Conservation (phyloP, 768 basidiomycete species). For the Collybia mongolica region DNA sequence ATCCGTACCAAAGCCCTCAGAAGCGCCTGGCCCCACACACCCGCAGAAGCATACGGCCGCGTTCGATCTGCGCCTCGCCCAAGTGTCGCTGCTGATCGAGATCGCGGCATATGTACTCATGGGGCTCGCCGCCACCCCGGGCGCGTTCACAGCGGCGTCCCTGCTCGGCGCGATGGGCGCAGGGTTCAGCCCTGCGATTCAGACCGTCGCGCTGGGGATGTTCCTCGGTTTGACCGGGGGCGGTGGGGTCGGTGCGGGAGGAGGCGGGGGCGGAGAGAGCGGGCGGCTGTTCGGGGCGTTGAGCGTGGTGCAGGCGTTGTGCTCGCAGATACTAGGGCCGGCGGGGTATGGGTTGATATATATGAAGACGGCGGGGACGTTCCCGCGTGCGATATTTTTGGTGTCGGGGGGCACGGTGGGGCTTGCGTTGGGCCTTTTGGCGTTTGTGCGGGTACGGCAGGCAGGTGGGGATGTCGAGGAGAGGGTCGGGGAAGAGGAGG, state of each 20-base stretch:
- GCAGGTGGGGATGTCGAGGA: no score
- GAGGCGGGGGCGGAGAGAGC: slow-evolving; percentile 55
- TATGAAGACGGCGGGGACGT: slow-evolving; percentile 64
- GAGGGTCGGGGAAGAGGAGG: no score
- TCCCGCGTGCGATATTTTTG: slow-evolving; percentile 71
- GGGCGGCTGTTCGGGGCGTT: slow-evolving; percentile 82
- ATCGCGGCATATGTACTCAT: slow-evolving; percentile 48
- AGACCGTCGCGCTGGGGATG: slow-evolving; percentile 71
- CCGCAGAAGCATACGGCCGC: slow-evolving; percentile 37
- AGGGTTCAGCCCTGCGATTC: slow-evolving; percentile 64
- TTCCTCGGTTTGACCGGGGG: slow-evolving; percentile 34
- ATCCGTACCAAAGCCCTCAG: no score
- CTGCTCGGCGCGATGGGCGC: slow-evolving; percentile 55
- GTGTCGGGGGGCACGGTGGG: slow-evolving; percentile 40
- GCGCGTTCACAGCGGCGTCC: slow-evolving; percentile 50
- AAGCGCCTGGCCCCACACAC: background rate
- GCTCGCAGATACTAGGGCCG: slow-evolving; percentile 70
- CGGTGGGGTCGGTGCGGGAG: slow-evolving; percentile 6
- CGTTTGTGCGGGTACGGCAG: slow-evolving; percentile 39
- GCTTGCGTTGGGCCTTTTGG: slow-evolving; percentile 43
- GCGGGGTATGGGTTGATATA: slow-evolving; percentile 72
- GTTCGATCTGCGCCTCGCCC: slow-evolving; percentile 73
- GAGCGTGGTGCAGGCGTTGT: slow-evolving; percentile 69
- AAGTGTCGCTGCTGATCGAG: slow-evolving; percentile 60
- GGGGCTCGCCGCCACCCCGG: slow-evolving; percentile 42